Evolutionary conservation across 1,284 basidiomycete species (phyloP).

Genomic region (Cutaneotrichosporon spelunceum): DNA sequence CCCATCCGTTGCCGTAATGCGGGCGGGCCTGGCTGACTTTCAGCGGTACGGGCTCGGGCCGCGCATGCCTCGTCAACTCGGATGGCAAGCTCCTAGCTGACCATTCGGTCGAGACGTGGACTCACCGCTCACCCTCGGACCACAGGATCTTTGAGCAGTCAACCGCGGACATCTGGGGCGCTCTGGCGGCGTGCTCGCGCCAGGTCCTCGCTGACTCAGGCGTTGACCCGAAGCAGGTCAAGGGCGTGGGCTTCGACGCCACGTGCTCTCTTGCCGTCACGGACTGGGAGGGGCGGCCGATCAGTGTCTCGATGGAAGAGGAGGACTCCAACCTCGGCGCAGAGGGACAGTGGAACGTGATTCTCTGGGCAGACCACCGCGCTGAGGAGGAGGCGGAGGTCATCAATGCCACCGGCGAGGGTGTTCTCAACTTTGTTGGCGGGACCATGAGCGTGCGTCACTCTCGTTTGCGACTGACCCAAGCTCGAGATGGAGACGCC

Average conservation of each 20-base stretch:
- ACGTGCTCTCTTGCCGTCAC: slow-evolving; percentile 93
- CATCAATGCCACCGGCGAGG: slow-evolving; percentile 80
- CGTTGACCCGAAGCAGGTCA: slow-evolving; percentile 64
- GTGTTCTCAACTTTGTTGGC: slow-evolving; percentile 91
- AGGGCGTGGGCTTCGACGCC: slow-evolving; percentile 92
- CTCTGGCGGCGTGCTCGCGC: slow-evolving; percentile 68
- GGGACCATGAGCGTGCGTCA: slow-evolving; percentile 86
- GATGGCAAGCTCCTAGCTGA: slow-evolving; percentile 70
- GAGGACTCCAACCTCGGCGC: slow-evolving; percentile 54
- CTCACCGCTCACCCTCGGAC: slow-evolving; percentile 79
- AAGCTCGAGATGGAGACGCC: slow-evolving; percentile 96
- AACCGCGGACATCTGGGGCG: slow-evolving; percentile 79
- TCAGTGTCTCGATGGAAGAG: slow-evolving; percentile 66
- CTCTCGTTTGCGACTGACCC: slow-evolving; percentile 5
- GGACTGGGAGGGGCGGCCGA: slow-evolving; percentile 68
- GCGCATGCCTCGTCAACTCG: slow-evolving; percentile 76
- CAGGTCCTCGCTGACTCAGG: slow-evolving; percentile 63
- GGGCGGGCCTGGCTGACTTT: slow-evolving; percentile 16
- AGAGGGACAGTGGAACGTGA: slow-evolving; percentile 72
- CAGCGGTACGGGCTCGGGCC: slow-evolving; percentile 85
- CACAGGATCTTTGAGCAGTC: slow-evolving; percentile 82
- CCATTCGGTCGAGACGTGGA: slow-evolving; percentile 68
- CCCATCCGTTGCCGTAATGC: background rate
- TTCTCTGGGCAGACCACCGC: slow-evolving; percentile 86
- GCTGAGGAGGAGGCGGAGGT: slow-evolving; percentile 85